Conservation (phyloP, 176 grass and related monocot genomes). For the Phyllostachys edulis region DNA sequence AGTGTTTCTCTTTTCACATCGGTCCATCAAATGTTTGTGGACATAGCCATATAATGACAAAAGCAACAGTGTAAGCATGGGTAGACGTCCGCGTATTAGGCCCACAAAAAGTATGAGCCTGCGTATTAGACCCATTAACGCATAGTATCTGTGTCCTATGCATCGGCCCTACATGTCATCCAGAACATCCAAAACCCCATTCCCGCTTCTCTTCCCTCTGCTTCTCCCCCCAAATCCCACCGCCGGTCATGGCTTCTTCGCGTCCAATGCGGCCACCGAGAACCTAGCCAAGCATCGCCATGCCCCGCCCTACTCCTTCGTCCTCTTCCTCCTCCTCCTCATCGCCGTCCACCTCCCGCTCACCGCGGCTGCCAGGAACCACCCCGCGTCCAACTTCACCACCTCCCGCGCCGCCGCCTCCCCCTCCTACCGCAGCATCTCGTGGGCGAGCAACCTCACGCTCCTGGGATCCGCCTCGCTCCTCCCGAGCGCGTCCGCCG, state of each 20-base stretch:
- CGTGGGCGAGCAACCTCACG: constrained; percentile 69
- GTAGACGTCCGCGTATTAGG: no score
- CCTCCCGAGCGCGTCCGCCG: constrained; percentile 35
- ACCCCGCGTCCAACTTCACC: no score
- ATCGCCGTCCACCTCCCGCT: neutral
- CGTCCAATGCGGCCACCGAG: neutral
- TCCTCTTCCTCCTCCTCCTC: constrained; percentile 13
- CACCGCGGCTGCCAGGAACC: no score
- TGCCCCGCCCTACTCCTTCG: neutral
- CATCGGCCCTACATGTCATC: neutral
- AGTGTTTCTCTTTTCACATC: no score
- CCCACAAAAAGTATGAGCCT: neutral
- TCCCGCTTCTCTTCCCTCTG: no score
- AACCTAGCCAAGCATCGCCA: neutral
- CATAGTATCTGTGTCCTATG: neutral
- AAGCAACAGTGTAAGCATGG: no score
- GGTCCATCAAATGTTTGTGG: no score
- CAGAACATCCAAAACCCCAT: neutral
- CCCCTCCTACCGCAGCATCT: constrained; percentile 42
- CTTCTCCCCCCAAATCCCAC: neutral
- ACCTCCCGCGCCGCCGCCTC: neutral
- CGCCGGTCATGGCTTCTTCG: neutral
- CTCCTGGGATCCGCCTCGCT: constrained; percentile 60
- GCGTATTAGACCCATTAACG: neutral
- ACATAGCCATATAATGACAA: no score